Evolutionary conservation across 176 grass and related monocot genomes (phyloP).

Genomic region (Aegilops tauschii): DNA sequence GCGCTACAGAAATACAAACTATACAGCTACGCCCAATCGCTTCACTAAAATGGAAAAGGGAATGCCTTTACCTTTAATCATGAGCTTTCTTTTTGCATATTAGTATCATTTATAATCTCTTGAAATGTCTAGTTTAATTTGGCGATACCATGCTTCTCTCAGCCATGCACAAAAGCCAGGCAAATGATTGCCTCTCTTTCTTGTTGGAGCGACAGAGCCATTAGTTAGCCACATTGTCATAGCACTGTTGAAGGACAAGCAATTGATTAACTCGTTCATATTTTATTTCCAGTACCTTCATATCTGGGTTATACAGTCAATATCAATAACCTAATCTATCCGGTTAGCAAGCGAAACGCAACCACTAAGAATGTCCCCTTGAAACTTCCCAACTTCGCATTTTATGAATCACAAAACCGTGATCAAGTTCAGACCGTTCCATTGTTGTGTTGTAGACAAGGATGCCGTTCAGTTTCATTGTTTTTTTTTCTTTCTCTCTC

Average conservation of each 20-base stretch:
- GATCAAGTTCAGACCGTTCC: neutral
- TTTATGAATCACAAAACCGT: neutral
- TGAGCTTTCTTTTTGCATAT: slow-evolving; percentile 25
- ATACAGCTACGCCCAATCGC: neutral
- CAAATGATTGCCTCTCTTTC: neutral
- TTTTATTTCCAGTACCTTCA: neutral
- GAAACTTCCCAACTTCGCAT: neutral
- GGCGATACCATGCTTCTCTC: neutral
- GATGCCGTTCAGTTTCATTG: neutral
- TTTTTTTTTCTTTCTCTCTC: too few relatives aligned
- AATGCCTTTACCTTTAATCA: slow-evolving; percentile 28
- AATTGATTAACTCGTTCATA: neutral
- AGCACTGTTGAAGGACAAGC: neutral
- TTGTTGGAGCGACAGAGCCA: neutral
- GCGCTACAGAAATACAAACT: neutral
- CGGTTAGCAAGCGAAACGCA: neutral
- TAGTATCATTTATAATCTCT: slow-evolving; percentile 4
- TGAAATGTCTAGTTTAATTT: slow-evolving; percentile 1
- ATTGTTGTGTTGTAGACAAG: neutral
- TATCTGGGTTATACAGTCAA: neutral
- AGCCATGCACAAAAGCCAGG: neutral
- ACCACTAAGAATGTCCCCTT: neutral
- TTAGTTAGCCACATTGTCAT: neutral
- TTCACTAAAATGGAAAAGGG: neutral
- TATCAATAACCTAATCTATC: neutral